These are phyloP conservation scores for Wickerhamiella bombiphila DNA, from an alignment of 805 yeast species.

Conservation along the genomic window DNA sequence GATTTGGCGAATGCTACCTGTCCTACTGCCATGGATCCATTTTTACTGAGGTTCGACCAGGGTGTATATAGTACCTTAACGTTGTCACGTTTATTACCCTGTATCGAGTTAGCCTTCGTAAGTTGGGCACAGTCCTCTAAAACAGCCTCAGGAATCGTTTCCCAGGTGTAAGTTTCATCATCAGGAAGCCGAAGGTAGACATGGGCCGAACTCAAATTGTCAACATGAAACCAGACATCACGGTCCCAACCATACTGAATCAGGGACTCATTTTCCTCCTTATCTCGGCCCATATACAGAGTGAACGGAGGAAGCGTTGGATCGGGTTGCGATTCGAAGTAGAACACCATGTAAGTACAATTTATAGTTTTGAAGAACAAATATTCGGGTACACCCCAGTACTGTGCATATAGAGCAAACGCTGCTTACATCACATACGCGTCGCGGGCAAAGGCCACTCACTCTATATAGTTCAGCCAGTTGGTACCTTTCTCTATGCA, in stretches of 20 bases:
- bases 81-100: conserved; percentile 56
- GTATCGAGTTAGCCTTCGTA: conserved; percentile 55
- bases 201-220: conserved; percentile 63
- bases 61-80: conserved; percentile 60
- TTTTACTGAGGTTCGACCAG: conserved; percentile 51
- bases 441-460: no score
- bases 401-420: no score
- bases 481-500: conserved; percentile 9
- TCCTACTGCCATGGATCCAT: conserved; percentile 61
- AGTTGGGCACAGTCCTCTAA: conserved; percentile 52
- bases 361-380: no score
- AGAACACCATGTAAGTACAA: conserved; percentile 41
- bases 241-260: conserved; percentile 50
- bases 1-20: conserved; percentile 60
- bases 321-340: conserved; percentile 24
- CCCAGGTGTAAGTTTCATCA: conserved; percentile 28
- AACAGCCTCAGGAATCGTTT: conserved; percentile 37
- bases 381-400: no score
- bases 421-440: no score
- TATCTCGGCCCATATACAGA: conserved; percentile 60
- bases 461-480: no score
- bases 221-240: conserved; percentile 69
- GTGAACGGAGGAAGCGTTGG: conserved; percentile 4
- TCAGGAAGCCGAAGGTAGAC: conserved; percentile 47
- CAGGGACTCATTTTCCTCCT: conserved; percentile 48